Evolutionary conservation across 1,284 basidiomycete genomes (phyloP).

Genomic region (Cryptococcus jaspeensis): DNA sequence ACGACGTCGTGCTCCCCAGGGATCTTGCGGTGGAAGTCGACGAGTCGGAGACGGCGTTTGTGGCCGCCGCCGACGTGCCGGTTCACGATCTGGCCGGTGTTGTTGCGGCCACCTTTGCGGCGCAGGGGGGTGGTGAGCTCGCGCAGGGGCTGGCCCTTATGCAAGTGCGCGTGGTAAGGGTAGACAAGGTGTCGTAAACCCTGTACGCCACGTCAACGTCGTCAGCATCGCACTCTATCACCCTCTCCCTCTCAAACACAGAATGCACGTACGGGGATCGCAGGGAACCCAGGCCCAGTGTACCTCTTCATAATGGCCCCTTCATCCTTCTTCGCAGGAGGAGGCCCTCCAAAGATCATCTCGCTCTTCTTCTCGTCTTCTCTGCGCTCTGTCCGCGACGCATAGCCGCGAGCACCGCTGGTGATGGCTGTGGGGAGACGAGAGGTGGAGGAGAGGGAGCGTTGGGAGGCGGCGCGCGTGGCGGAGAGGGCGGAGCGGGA

Average conservation of each 20-base stretch:
- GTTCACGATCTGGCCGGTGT: conserved; percentile 80
- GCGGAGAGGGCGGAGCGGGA: conserved; percentile 22
- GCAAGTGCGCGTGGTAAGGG: conserved; percentile 77
- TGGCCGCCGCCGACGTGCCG: conserved; percentile 90
- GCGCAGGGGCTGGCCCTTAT: conserved; percentile 78
- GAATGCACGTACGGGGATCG: conserved; percentile 41
- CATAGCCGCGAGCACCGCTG: conserved; percentile 15
- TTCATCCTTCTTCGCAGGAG: conserved; percentile 21
- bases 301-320: conserved; percentile 42
- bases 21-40: conserved; percentile 81
- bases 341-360: conserved; percentile 27
- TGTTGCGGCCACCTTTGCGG: conserved; percentile 82
- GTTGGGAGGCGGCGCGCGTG: conserved; percentile 14
- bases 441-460: conserved; percentile 26
- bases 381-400: conserved; percentile 14
- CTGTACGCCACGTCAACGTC: conserved; percentile 18
- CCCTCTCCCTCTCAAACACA: not conserved
- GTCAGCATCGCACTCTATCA: not conserved
- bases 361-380: conserved; percentile 10
- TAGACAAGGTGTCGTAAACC: conserved; percentile 82
- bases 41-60: conserved; percentile 74
- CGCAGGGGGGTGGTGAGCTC: conserved; percentile 78
- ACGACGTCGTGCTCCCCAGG: conserved; percentile 83
- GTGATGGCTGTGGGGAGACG: conserved; percentile 6
- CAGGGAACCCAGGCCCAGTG: conserved; percentile 44